Conservation (phyloP, 2,329 filamentous ascomycete genomes). For the Myriosclerotinia curreyana region DNA sequence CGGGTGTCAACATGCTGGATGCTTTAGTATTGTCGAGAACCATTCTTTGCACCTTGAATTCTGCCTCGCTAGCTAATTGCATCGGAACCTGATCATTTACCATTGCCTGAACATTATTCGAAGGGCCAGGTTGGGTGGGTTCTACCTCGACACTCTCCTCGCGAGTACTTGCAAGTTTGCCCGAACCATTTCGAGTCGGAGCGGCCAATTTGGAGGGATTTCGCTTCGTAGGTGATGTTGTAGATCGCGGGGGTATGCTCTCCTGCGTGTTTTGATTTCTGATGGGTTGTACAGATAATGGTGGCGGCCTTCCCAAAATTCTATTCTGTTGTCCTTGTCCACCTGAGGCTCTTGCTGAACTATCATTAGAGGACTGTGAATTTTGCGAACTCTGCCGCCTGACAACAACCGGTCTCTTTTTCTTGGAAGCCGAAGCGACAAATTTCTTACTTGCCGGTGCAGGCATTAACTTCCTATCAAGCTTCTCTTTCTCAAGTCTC, state of each 20-base stretch:
- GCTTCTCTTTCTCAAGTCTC: no score
- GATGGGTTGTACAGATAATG: conserved; percentile 2
- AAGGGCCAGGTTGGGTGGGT: neutral
- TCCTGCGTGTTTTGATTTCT: conserved; percentile 15
- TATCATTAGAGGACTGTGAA: conserved; percentile 42
- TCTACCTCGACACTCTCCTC: conserved; percentile 12
- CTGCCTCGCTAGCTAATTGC: conserved; percentile 6
- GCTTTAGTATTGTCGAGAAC: conserved; percentile 19
- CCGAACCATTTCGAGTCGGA: neutral
- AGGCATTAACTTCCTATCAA: conserved; percentile 23
- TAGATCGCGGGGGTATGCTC: conserved; percentile 9
- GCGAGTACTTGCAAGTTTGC: conserved; percentile 21
- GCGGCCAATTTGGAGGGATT: conserved; percentile 1
- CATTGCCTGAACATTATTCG: neutral
- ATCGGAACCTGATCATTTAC: neutral
- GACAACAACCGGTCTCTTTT: conserved; percentile 47
- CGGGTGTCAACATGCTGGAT: conserved; percentile 1
- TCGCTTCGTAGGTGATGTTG: conserved; percentile 15
- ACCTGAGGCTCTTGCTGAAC: conserved; percentile 21
- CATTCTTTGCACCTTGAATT: conserved; percentile 18
- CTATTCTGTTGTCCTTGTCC: conserved; percentile 7
- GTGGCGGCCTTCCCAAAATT: conserved; percentile 3
- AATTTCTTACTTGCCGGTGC: conserved; percentile 42
- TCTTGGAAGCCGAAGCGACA: conserved; percentile 45
- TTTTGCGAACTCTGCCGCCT: conserved; percentile 50